Evolutionary conservation across 768 basidiomycete genomes (phyloP).

Genomic region (Leccinum disarticulatum): DNA sequence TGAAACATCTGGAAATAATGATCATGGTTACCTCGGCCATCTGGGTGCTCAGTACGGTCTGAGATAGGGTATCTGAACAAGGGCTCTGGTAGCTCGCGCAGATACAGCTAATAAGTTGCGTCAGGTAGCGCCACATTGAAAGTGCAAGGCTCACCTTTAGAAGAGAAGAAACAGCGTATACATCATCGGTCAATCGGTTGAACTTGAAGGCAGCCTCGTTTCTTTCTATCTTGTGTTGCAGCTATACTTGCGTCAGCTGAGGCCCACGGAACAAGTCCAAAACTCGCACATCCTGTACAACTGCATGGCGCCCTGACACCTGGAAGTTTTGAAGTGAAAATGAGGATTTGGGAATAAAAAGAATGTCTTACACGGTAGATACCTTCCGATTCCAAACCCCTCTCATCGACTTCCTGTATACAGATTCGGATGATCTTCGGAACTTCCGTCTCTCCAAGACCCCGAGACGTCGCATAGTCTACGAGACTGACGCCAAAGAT

Average conservation of each 20-base stretch:
- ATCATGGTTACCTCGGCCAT: slow-evolving; percentile 59
- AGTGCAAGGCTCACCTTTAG: slow-evolving; percentile 58
- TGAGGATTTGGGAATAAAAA: neutral
- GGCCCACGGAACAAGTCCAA: neutral
- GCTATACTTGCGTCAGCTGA: slow-evolving; percentile 39
- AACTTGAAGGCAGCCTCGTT: slow-evolving; percentile 79
- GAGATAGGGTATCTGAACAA: slow-evolving; percentile 78
- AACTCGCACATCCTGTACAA: slow-evolving; percentile 72
- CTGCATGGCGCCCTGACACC: slow-evolving; percentile 84
- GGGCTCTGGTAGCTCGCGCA: slow-evolving; percentile 88
- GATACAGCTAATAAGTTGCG: slow-evolving; percentile 53
- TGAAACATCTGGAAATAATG: neutral
- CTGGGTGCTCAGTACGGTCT: slow-evolving; percentile 80
- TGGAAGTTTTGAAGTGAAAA: slow-evolving; percentile 28
- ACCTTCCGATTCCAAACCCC: slow-evolving; percentile 77
- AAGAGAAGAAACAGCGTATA: slow-evolving; percentile 80
- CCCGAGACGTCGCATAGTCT: slow-evolving; percentile 85
- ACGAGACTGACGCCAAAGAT: slow-evolving; percentile 88
- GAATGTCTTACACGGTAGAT: slow-evolving; percentile 64
- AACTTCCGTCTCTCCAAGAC: slow-evolving; percentile 66
- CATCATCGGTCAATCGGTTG: slow-evolving; percentile 67
- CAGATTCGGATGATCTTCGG: slow-evolving; percentile 83
- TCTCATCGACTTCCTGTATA: slow-evolving; percentile 76
- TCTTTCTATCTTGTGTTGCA: slow-evolving; percentile 84
- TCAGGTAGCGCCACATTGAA: slow-evolving; percentile 2